A percentile compares a stretch with the other conserved stretches of the same genome.
Conservation (phyloP, 306 rosid species). For the Quercus aquifolioides region DNA sequence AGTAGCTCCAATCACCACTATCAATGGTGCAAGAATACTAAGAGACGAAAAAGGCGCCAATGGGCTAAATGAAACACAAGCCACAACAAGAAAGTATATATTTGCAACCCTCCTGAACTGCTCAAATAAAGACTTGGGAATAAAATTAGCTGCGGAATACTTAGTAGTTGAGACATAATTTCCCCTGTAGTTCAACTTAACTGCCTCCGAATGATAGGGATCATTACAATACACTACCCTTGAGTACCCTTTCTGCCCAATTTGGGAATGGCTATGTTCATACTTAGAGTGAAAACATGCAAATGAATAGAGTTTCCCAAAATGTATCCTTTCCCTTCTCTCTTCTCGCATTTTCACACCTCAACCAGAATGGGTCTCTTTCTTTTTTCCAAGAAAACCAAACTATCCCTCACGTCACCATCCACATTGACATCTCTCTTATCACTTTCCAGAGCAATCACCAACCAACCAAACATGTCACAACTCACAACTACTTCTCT, state of each 20-base stretch:
- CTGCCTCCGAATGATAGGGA: constrained; percentile 43
- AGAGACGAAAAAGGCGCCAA: constrained; percentile 69
- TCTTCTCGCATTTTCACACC: constrained; percentile 49
- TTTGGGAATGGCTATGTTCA: constrained; percentile 50
- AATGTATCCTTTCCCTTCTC: constrained; percentile 48
- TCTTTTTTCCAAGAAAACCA: constrained; percentile 12
- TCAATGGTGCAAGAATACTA: constrained; percentile 64
- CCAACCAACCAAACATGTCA: constrained; percentile 19
- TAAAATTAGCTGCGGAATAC: constrained; percentile 62
- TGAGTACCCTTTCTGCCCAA: constrained; percentile 67
- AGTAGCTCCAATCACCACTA: constrained; percentile 77
- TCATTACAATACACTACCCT: constrained; percentile 75
- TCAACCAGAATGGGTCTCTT: constrained; percentile 7
- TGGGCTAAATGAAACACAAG: constrained; percentile 81
- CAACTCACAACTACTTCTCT: constrained; percentile 13
- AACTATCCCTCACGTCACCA: constrained; percentile 2
- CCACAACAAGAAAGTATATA: constrained; percentile 79
- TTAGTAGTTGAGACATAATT: constrained; percentile 84
- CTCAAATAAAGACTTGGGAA: constrained; percentile 86
- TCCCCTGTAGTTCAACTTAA: constrained; percentile 54
- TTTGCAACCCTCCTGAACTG: constrained; percentile 94
- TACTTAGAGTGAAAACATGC: constrained; percentile 45
- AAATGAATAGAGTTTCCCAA: constrained; percentile 66
- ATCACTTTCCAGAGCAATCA: constrained; percentile 23
- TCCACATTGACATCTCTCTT: constrained; percentile 16